A percentile compares a stretch with the other conserved stretches of the same genome.
Evolutionary conservation across 345 rosid genomes (phyloP).

Genomic region (Salix suchowensis): DNA sequence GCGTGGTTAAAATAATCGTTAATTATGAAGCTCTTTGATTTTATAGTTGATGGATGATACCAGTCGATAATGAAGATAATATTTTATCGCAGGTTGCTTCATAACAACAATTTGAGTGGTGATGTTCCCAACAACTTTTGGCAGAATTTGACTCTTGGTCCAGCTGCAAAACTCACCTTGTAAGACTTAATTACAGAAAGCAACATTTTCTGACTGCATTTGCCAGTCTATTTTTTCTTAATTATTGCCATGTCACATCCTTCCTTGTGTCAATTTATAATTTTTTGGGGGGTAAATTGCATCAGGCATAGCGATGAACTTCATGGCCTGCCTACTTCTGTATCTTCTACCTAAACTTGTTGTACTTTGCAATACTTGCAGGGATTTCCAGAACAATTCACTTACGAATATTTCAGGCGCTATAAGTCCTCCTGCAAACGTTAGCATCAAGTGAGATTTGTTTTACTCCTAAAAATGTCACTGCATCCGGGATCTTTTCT

Average conservation of each 20-base stretch:
- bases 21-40: too few species aligned
- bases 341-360: background rate
- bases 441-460: constrained; percentile 39
- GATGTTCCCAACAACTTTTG: constrained; percentile 39
- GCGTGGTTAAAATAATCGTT: too few species aligned
- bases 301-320: background rate
- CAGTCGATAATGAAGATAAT: background rate
- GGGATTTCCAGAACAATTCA: constrained; percentile 49
- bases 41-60: too few species aligned
- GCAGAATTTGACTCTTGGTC: constrained; percentile 25
- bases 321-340: background rate
- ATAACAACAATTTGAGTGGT: constrained; percentile 41
- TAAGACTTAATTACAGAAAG: constrained; percentile 19
- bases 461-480: background rate
- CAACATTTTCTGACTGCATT: background rate
- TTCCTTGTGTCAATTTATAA: background rate
- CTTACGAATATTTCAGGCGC: constrained; percentile 39
- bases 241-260: background rate
- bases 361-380: constrained; percentile 17
- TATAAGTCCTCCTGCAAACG: constrained; percentile 47
- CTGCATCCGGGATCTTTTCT: too few species aligned
- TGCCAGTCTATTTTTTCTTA: background rate
- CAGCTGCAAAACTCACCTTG: constrained; percentile 27
- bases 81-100: constrained; percentile 34
- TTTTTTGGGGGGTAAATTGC: background rate